These are phyloP conservation scores for Ananas comosus DNA, from an alignment of 176 grass and related monocot species.

Conservation along the genomic window DNA sequence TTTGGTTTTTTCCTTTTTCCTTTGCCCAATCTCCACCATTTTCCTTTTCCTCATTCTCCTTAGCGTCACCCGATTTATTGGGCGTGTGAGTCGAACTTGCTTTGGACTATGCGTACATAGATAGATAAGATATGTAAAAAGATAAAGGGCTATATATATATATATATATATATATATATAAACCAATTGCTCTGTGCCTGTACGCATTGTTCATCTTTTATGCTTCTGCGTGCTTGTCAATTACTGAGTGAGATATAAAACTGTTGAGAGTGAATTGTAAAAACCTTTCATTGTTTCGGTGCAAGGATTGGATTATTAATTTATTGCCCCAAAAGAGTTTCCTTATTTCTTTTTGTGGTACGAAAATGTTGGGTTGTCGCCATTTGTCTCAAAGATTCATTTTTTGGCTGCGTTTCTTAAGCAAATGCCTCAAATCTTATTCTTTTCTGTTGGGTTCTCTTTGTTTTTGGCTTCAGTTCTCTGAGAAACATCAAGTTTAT, in stretches of 20 bases:
- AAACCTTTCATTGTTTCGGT: too few species aligned
- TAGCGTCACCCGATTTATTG: not conserved
- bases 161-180: too few species aligned
- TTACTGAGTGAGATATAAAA: too few species aligned
- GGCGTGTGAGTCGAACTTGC: not conserved
- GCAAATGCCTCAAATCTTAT: conserved; percentile 2
- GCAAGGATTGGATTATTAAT: too few species aligned
- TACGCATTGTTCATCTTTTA: too few species aligned
- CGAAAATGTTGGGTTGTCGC: not conserved
- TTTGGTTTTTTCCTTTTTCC: not conserved
- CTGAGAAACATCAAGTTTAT: not conserved
- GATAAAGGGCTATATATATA: too few species aligned
- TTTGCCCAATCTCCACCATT: not conserved
- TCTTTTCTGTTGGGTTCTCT: not conserved
- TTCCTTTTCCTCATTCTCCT: not conserved
- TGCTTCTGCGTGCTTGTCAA: too few species aligned
- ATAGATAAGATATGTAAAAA: not conserved
- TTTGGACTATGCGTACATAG: not conserved
- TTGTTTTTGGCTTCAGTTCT: not conserved
- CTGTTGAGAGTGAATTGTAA: too few species aligned
- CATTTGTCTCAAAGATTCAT: not conserved
- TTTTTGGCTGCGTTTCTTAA: not conserved
- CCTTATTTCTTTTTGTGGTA: too few species aligned
- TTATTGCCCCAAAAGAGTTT: too few species aligned
- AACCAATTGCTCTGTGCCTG: too few species aligned